Conservation (phyloP, 2,329 filamentous ascomycete species). For the Fusarium multiceps region DNA sequence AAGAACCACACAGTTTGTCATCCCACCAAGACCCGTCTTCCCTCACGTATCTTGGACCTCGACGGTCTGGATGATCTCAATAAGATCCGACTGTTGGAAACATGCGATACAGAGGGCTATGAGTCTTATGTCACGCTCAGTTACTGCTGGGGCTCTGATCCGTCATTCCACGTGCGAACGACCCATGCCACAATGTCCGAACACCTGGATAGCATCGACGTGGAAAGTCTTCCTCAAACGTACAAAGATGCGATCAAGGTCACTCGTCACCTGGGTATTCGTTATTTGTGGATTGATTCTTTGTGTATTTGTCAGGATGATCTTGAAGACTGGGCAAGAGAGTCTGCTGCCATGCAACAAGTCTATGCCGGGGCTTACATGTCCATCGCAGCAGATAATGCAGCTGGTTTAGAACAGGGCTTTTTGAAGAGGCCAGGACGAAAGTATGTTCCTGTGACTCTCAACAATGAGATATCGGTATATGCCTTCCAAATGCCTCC, state of each 20-base stretch:
- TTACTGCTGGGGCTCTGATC: constrained; percentile 21
- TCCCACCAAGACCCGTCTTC: background rate
- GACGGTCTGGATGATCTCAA: background rate
- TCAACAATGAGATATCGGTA: background rate
- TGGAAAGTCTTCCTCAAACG: background rate
- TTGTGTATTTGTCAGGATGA: constrained; percentile 30
- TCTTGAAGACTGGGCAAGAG: constrained; percentile 4
- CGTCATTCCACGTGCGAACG: background rate
- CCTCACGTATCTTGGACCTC: constrained; percentile 16
- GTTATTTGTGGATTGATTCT: constrained; percentile 24
- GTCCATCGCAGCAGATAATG: constrained; percentile 8
- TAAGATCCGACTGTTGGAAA: constrained; percentile 6
- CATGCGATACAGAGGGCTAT: rapidly evolving
- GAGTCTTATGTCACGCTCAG: constrained; percentile 13
- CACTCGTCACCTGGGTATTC: constrained; percentile 5
- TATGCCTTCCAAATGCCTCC: background rate
- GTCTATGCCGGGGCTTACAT: constrained; percentile 20
- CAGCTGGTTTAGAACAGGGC: background rate
- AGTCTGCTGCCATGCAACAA: constrained; percentile 19
- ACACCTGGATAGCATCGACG: background rate
- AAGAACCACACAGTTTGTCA: background rate
- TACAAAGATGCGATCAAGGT: constrained; percentile 28
- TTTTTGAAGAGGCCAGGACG: background rate
- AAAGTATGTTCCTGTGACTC: background rate
- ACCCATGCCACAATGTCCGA: background rate